Evolutionary conservation across 495 filamentous ascomycete genomes (phyloP), one percentile per base, ranked within the genome.

Genomic region (Podospora conica): DNA sequence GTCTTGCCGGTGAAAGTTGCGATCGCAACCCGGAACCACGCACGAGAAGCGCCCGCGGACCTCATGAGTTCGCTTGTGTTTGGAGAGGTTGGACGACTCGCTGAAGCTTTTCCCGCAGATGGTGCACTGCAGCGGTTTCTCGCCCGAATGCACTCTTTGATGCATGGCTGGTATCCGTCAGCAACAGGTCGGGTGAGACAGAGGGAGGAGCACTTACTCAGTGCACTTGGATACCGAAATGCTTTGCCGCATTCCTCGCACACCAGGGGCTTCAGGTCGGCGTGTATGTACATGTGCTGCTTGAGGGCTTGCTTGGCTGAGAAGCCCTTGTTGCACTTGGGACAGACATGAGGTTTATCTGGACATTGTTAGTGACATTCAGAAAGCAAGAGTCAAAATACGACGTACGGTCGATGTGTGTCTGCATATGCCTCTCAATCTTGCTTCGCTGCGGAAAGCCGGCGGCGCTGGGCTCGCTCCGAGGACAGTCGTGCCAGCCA

Each of bases 361-460:
- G 40, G 27, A 8, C 1, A 9, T 18, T 62, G 68, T 69, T 59
- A 70, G 64, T 53, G 27, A 9, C 70, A 12, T 29, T 10, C 22
- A 1, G 6, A 28, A 12, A 1, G 21, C 61, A 11, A 27, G 25
- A 59, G 24, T 1, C 58, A 57, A 60, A 27, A 54, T 11, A 29
- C 40, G 3, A 77, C 86, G 79, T 79, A 87, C 86, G 85, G 54
- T 79, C 81, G 53, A 85, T 86, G 70, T 89, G 86, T 1, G 84
- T 86, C 54, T 86, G 82, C 71, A 88, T 82, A 70, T 89, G 86
- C 23, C 86, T 79, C 64, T 85, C 82, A 20, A 89, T 80, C 70
- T 89, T 89, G 67, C 84, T 85, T 61, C 79, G 77, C 67, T 85
- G 83, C 53, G 79, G 75, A 72, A 88, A 84, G 61, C 81, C 82